These are phyloP conservation scores for Vitis labrusca DNA, from an alignment of 164 flowering plant species.

Conservation along the genomic window DNA sequence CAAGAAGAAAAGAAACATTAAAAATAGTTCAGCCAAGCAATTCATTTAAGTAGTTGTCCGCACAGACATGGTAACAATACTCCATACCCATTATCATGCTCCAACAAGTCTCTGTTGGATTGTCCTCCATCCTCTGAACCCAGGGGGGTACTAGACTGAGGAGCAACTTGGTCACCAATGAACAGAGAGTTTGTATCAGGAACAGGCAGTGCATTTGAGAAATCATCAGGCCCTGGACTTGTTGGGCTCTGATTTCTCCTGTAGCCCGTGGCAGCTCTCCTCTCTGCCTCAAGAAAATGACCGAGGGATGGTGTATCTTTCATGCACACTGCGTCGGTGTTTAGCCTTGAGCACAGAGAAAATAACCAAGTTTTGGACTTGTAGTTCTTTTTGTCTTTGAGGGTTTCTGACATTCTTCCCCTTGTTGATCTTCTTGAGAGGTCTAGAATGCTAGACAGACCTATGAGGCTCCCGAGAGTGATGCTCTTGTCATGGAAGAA, in stretches of 20 bases:
- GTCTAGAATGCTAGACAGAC: constrained; percentile 27
- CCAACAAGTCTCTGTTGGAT: constrained; percentile 2
- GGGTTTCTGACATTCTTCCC: constrained; percentile 12
- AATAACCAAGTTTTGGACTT: constrained; percentile 26
- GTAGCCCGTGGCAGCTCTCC: constrained; percentile 14
- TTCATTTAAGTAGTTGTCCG: constrained; percentile 22
- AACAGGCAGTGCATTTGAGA: constrained; percentile 1
- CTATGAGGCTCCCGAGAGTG: constrained; percentile 39
- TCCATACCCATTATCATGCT: constrained; percentile 11
- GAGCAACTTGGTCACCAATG: constrained; percentile 15
- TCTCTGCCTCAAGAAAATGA: constrained; percentile 32
- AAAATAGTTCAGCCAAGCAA: neutral
- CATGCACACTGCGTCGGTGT: constrained; percentile 30
- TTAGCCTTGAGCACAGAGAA: constrained; percentile 34
- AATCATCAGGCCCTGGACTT: constrained; percentile 19
- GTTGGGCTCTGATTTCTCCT: constrained; percentile 19
- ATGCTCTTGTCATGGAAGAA: constrained; percentile 37
- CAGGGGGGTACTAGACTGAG: constrained; percentile 5
- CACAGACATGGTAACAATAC: constrained; percentile 21
- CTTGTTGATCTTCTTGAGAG: constrained; percentile 27
- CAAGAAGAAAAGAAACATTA: neutral
- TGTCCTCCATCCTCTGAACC: neutral
- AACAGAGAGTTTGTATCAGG: constrained; percentile 15
- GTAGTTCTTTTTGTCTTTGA: constrained; percentile 18
- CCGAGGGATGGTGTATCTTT: constrained; percentile 25